Conservation (phyloP, 495 filamentous ascomycete genomes). For the Podospora sp. region DNA sequence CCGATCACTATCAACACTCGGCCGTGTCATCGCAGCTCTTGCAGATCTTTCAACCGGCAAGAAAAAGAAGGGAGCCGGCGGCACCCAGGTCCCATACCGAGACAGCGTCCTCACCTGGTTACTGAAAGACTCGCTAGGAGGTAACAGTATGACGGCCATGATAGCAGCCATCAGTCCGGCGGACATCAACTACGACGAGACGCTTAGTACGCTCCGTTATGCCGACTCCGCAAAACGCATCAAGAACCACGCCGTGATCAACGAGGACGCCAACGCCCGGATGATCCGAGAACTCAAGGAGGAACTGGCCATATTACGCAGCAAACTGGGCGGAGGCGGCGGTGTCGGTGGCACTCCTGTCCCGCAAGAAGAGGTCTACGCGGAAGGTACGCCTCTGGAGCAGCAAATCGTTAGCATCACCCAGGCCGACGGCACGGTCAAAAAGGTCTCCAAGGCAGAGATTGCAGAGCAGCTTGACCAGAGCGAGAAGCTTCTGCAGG, state of each 20-base stretch:
- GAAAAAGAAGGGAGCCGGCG: constrained; percentile 68
- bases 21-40: constrained; percentile 95
- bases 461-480: constrained; percentile 96
- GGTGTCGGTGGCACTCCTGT: constrained; percentile 46
- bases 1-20: constrained; percentile 91
- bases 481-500: constrained; percentile 92
- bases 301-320: constrained; percentile 81
- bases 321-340: constrained; percentile 77
- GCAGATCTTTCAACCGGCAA: constrained; percentile 88
- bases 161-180: constrained; percentile 98
- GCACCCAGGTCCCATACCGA: constrained; percentile 89
- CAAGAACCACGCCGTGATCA: constrained; percentile 99
- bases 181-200: constrained; percentile 99
- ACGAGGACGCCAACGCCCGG: constrained; percentile 96
- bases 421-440: constrained; percentile 79
- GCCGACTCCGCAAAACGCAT: constrained; percentile 98
- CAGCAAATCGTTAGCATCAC: constrained; percentile 96
- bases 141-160: constrained; percentile 99
- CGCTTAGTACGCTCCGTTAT: constrained; percentile 91
- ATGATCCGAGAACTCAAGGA: constrained; percentile 99
- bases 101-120: constrained; percentile 97
- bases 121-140: constrained; percentile 94
- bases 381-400: constrained; percentile 87
- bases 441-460: constrained; percentile 97
- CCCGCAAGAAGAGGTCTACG: constrained; percentile 76